Evolutionary conservation across 441 rosid species (phyloP).

Genomic region (Geranium incanum): DNA sequence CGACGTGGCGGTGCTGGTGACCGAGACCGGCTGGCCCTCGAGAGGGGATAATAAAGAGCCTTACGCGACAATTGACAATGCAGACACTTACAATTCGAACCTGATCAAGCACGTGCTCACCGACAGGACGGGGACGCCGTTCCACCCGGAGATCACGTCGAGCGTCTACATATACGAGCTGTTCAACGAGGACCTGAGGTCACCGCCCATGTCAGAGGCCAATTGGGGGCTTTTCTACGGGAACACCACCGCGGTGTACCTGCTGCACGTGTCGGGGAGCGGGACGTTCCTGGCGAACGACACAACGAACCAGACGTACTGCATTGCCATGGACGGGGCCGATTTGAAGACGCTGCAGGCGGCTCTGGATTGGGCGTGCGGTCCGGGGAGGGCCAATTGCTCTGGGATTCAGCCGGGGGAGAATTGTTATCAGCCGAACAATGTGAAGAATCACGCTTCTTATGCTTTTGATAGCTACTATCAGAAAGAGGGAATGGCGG

Average conservation of each 20-base stretch:
- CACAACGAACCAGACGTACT: slow-evolving; percentile 82
- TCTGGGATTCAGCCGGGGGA: slow-evolving; percentile 96
- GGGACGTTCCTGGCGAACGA: slow-evolving; percentile 85
- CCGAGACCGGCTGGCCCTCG: slow-evolving; percentile 89
- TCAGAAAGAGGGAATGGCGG: slow-evolving; percentile 64
- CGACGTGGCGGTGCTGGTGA: slow-evolving; percentile 74
- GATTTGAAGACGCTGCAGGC: slow-evolving; percentile 77
- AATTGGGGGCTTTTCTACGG: slow-evolving; percentile 86
- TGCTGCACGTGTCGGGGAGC: slow-evolving; percentile 83
- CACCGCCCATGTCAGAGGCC: slow-evolving; percentile 73
- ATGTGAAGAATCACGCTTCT: slow-evolving; percentile 76
- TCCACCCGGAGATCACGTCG: slow-evolving; percentile 78
- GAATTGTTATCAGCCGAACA: slow-evolving; percentile 77
- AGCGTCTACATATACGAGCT: slow-evolving; percentile 75
- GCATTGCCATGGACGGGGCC: slow-evolving; percentile 63
- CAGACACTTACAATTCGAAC: slow-evolving; percentile 79
- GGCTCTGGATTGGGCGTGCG: slow-evolving; percentile 98
- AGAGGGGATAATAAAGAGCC: slow-evolving; percentile 82
- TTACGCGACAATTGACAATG: slow-evolving; percentile 71
- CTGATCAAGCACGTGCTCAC: slow-evolving; percentile 73
- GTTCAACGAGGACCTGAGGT: slow-evolving; percentile 78
- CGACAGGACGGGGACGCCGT: slow-evolving; percentile 70
- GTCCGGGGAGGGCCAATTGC: slow-evolving; percentile 81
- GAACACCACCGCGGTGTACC: slow-evolving; percentile 70
- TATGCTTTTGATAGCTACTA: slow-evolving; percentile 96